These are phyloP conservation scores for Botryosphaeria dothidea DNA, from an alignment of 2,329 filamentous ascomycete genomes.

Conservation along the genomic window DNA sequence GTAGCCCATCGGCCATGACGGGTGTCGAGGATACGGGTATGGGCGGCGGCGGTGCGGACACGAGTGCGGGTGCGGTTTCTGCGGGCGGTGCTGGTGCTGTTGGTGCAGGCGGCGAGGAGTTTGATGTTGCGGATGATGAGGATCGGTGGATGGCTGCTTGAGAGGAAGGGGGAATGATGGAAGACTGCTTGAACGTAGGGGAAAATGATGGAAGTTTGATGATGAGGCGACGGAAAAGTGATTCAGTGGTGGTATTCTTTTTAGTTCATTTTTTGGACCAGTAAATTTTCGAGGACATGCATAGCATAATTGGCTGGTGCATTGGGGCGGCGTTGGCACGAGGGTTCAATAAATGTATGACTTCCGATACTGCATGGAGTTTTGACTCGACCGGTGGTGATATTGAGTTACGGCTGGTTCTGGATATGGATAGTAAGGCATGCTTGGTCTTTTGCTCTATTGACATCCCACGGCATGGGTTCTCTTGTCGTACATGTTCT, in stretches of 20 bases:
- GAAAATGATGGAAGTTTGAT: too few relatives aligned
- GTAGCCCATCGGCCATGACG: background rate
- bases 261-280: background rate
- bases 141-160: constrained; percentile 42
- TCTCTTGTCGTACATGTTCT: too few relatives aligned
- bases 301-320: background rate
- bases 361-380: too few relatives aligned
- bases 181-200: background rate
- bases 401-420: too few relatives aligned
- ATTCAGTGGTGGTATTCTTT: background rate
- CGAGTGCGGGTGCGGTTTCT: background rate
- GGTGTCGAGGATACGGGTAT: background rate
- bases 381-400: too few relatives aligned
- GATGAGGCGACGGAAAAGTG: background rate
- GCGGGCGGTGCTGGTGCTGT: constrained; percentile 20
- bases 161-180: background rate
- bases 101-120: constrained; percentile 40
- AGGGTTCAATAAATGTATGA: too few relatives aligned
- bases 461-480: too few relatives aligned
- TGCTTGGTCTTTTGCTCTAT: too few relatives aligned
- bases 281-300: background rate
- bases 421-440: too few relatives aligned
- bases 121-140: constrained; percentile 53
- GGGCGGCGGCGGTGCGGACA: background rate
- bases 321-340: background rate